Base-by-base conservation (phyloP, 2,329 filamentous ascomycete genomes). In the Hymenoscyphus occultus region DNA sequence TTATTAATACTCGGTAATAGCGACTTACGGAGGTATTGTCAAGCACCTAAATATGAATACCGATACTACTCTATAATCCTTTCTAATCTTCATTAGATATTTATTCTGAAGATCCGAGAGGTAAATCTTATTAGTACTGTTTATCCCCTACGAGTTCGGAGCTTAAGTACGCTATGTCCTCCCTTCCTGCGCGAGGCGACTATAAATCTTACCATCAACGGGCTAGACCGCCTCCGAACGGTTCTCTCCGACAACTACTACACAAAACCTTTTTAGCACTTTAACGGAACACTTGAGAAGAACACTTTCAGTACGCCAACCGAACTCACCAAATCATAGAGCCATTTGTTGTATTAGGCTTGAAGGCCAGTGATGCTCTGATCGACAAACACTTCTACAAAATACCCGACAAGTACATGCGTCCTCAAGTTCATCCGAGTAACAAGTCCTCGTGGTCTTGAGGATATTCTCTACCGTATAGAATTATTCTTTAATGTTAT, bases 381-480 rank as follows among this genome's bases (percentile, higher is more conserved):
- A 64, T 67, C 22, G 63, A 67, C 59, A 67, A 67, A 28, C 66
- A 67, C 48, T 67, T 67, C 35, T 40, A 67, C 54, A 63, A 64
- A 58, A 56, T 67, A 22, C 66, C 66, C 5, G 66, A 67, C 57
- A 60, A 63, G 39, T 51, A 56, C 32, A 35, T 67, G 19, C 58
- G 62, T 35, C 9, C n/a, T 1, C 19, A 60, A n/a, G n/a, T n/a
- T n/a, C n/a, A n/a, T n/a, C n/a, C n/a, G 22, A 22, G 22, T 22
- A 22, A 22, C 22, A 28, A 28, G 28, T 28, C 28, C 3, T 28
- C 3, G 28, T 28, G 28, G 28, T 28, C 28, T 28, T 28, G 28
- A 28, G 28, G 28, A 28, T 28, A 28, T 28, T 28, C 3, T 28
- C 28, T 28, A 28, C 3, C 2, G 2, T 28, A 28, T 28, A 28